Base-by-base conservation (phyloP, 108 stramenopile species). In the Chaetoceros muelleri region DNA sequence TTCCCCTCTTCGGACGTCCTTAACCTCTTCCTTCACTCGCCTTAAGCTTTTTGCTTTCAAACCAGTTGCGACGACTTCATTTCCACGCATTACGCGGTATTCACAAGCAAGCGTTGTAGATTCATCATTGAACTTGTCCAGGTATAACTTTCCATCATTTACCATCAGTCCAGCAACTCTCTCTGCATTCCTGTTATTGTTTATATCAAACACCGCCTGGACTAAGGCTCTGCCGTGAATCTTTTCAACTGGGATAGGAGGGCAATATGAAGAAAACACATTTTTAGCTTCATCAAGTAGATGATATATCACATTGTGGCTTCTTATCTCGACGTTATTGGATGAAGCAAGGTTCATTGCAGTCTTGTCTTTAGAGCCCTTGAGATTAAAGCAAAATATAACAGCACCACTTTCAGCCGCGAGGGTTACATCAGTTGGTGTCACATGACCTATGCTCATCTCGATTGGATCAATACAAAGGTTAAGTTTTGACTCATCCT, bases 321-420 rank as follows among this genome's bases (percentile, higher is more conserved):
- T 69, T 25, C 70, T 52, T 20, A 92, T 72, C 13, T 64, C 59
- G 0, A 88, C 81, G 26, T 69, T 70, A 8, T 78, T 73, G 1
- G 60, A 47, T 46, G 85, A 82, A 8, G 84, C 82, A 16, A 82
- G 46, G 3, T 40, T 66, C 23, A 73, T 52, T 24, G 69, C 72
- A 5, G 66, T 64, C 57, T 71, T 72, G 45, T 85, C 81, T 10
- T 69, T 68, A 19, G 70, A 53, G 0, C 69, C 73, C 28, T 83
- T 85, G 45, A 80, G 55, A 17, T 76, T 71, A 61, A 93, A 93
- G 13, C 64, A 56, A 60, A 88, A 82, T 44, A 93, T 82, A 2
- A 69, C 64, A 20, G 86, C 90, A 53, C 79, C 74, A 60, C 87
- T 82, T 70, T 93, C 85, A 26, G 69, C 80, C 26, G 90, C 90